phyloP scores from a whole-genome alignment of 1,284 basidiomycete species.

The Ustilago cynodontis region DNA sequence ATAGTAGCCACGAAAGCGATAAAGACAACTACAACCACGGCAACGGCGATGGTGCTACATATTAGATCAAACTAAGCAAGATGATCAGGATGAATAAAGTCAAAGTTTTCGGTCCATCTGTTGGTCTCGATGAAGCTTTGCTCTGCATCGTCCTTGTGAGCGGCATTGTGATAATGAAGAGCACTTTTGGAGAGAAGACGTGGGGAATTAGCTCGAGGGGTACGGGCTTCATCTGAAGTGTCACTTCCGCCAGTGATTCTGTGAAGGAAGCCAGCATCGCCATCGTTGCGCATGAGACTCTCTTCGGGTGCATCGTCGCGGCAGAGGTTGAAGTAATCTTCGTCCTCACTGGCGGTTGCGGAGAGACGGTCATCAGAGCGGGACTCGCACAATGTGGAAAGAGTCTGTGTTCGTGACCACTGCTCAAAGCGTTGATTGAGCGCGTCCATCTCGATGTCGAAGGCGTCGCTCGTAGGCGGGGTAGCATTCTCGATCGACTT shows the following conservation, averaged over 20 bases:
- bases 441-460: constrained; percentile 48
- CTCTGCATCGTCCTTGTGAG: constrained; percentile 1
- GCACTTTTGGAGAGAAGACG: constrained; percentile 23
- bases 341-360: constrained; percentile 13
- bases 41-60: neutral
- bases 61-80: constrained; percentile 14
- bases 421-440: constrained; percentile 48
- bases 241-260: constrained; percentile 29
- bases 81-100: constrained; percentile 53
- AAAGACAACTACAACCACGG: neutral
- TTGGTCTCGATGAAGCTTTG: neutral
- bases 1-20: constrained; percentile 1
- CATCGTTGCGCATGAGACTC: neutral
- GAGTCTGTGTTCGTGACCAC: constrained; percentile 26
- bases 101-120: constrained; percentile 22
- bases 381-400: neutral
- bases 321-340: constrained; percentile 44
- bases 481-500: neutral
- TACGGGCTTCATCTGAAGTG: constrained; percentile 47
- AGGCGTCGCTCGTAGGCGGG: constrained; percentile 16
- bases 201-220: constrained; percentile 46
- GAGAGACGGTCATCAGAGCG: neutral
- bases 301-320: constrained; percentile 19
- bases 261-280: neutral
- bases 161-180: constrained; percentile 9